Evolutionary conservation across 305 asterid genomes (phyloP), one percentile per base, ranked within the genome.

Genomic region (Fraxinus platypoda): DNA sequence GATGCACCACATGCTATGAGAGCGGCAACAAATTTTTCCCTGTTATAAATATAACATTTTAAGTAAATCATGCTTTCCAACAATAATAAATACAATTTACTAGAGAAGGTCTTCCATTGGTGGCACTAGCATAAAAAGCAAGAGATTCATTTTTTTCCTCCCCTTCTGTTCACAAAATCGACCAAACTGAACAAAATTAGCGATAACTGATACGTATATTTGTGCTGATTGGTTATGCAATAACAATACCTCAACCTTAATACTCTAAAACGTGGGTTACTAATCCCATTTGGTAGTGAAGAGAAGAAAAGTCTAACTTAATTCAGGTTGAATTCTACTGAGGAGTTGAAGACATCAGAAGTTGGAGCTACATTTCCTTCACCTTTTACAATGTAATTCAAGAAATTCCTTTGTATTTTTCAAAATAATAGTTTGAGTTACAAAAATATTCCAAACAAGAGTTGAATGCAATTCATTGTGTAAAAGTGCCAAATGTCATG

Each of bases 21-120:
- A 34, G 93, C 93, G 80, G 98, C 98, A 75, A 97, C 97, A 95
- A 97, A 90, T 85, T 92, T 95, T 90, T 95, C 99, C 92, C 99
- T 97, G 92, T 82, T 52, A 80, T 70, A 84, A 41, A 54, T 62
- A 81, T 15, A 78, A 43, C 59, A 83, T 35, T 35, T 82, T 21
- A 79, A 62, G 33, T 25, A 13, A 46, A 26, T 76, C 62, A 23
- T 34, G 70, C 43, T 31, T 30, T 30, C 38, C 76, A 17, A 33
- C 76, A 71, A 17, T 6, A 15, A 33, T 17, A 71, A 30, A 31
- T 15, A 71, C 43, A 12, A 28, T 9, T 59, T 59, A 59, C 28
- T 21, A 59, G 57, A 57, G 28, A 59, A 21, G 25, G 13, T 8
- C 26, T 21, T 21, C 70, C 70, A 59, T 59, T 59, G 23, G 23